These are phyloP conservation scores for Ogataea neopini DNA, from an alignment of 805 yeast species.

Conservation along the genomic window DNA sequence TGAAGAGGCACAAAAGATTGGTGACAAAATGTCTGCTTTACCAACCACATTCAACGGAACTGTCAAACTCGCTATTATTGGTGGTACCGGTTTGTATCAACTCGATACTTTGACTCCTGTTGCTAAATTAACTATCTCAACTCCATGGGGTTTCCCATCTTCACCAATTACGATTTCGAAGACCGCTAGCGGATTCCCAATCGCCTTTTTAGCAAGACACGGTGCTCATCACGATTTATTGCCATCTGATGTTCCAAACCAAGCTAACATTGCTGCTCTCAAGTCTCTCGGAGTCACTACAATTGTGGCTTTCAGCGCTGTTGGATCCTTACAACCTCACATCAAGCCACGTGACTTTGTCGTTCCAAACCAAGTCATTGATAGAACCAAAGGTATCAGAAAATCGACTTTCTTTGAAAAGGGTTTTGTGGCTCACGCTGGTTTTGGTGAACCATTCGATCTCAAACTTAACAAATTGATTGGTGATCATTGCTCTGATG, in stretches of 20 bases:
- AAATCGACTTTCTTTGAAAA: slow-evolving; percentile 84
- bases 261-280: slow-evolving; percentile 95
- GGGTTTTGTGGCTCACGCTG: slow-evolving; percentile 96
- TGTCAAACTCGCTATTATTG: slow-evolving; percentile 85
- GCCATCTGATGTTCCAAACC: slow-evolving; percentile 89
- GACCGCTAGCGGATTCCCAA: slow-evolving; percentile 73
- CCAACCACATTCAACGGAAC: slow-evolving; percentile 53
- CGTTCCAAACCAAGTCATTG: slow-evolving; percentile 94
- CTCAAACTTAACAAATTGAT: slow-evolving; percentile 65
- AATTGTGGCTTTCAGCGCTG: slow-evolving; percentile 91
- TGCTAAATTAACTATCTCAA: slow-evolving; percentile 74
- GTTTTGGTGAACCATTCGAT: slow-evolving; percentile 97
- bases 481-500: slow-evolving; percentile 52
- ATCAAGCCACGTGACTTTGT: slow-evolving; percentile 95
- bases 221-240: slow-evolving; percentile 86
- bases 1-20: slow-evolving; percentile 3
- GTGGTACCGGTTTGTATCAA: slow-evolving; percentile 97
- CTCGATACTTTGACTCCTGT: slow-evolving; percentile 81
- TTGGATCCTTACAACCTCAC: slow-evolving; percentile 88
- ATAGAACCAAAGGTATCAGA: slow-evolving; percentile 94
- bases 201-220: slow-evolving; percentile 94
- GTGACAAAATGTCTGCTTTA: slow-evolving; percentile 10
- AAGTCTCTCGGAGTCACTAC: slow-evolving; percentile 85
- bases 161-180: slow-evolving; percentile 90
- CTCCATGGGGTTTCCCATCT: slow-evolving; percentile 98